These are phyloP conservation scores for Magnolia kwangsiensis DNA, from an alignment of 164 flowering plant genomes.

Conservation along the genomic window DNA sequence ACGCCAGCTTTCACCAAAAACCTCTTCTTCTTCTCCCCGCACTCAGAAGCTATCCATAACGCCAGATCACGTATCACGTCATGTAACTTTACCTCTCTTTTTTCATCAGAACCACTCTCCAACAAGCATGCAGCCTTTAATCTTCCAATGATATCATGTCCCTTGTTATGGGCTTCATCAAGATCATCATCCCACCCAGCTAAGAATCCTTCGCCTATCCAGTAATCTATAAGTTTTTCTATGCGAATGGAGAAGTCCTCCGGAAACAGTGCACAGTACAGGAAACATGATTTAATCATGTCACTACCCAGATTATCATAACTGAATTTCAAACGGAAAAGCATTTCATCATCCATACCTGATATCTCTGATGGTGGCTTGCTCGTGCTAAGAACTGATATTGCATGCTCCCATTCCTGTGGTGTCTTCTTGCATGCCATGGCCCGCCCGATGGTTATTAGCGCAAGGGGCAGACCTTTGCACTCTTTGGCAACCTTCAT, in stretches of 20 bases:
- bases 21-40: background rate
- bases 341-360: slow-evolving; percentile 1
- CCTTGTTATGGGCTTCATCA: slow-evolving; percentile 6
- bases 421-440: slow-evolving; percentile 11
- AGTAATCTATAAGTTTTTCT: slow-evolving; percentile 8
- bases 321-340: slow-evolving; percentile 9
- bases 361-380: background rate
- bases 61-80: slow-evolving; percentile 12
- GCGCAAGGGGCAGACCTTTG: slow-evolving; percentile 11
- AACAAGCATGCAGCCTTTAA: slow-evolving; percentile 16
- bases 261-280: slow-evolving; percentile 12
- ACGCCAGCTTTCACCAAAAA: background rate
- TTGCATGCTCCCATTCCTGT: slow-evolving; percentile 12
- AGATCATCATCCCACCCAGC: slow-evolving; percentile 1
- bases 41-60: slow-evolving; percentile 15
- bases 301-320: slow-evolving; percentile 8
- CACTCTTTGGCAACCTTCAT: background rate
- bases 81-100: slow-evolving; percentile 9
- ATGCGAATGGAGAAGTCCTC: slow-evolving; percentile 6
- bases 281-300: slow-evolving; percentile 2
- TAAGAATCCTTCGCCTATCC: slow-evolving; percentile 15
- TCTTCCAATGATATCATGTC: slow-evolving; percentile 6
- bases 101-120: slow-evolving; percentile 8
- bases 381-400: background rate
- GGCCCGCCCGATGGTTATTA: slow-evolving; percentile 4